phyloP scores from a whole-genome alignment of 768 basidiomycete genomes.

The Naganishia kalamii region DNA sequence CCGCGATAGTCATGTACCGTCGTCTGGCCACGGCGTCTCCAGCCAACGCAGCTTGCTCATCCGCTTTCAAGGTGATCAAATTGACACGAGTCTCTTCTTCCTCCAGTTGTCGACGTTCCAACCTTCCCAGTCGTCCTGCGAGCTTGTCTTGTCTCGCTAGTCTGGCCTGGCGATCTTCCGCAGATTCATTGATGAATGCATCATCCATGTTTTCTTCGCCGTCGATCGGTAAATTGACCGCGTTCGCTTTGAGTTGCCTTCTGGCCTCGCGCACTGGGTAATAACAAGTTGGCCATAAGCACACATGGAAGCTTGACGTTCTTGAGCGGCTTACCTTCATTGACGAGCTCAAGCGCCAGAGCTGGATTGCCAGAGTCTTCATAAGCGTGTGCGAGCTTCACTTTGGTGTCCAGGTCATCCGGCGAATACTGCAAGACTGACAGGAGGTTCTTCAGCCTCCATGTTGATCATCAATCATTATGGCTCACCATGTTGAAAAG shows the following conservation, averaged over 20 bases:
- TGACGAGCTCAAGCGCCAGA: constrained; percentile 75
- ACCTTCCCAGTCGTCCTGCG: neutral
- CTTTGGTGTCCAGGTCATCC: constrained; percentile 70
- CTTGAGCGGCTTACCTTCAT: constrained; percentile 58
- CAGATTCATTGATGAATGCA: constrained; percentile 12
- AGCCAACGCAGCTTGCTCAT: constrained; percentile 44
- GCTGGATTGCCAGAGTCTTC: constrained; percentile 75
- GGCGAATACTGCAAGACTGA: constrained; percentile 70
- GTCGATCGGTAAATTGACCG: neutral
- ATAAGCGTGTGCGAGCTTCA: constrained; percentile 83
- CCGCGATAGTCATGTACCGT: constrained; percentile 77
- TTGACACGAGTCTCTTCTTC: constrained; percentile 47
- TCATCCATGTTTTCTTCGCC: neutral
- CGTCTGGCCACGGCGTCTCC: constrained; percentile 55
- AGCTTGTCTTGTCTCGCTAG: constrained; percentile 3
- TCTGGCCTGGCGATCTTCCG: constrained; percentile 8
- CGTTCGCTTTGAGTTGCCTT: neutral
- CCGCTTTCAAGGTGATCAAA: constrained; percentile 52
- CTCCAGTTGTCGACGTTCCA: constrained; percentile 61
- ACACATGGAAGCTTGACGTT: neutral
- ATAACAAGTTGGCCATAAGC: neutral
- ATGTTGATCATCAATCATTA: constrained; percentile 2
- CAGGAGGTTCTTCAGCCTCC: no score
- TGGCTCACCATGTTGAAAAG: constrained; percentile 69
- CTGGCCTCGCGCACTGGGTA: constrained; percentile 14